Evolutionary conservation across 495 filamentous ascomycete genomes (phyloP), one percentile per base, ranked within the genome.

Genomic region (Daldinia childiae): DNA sequence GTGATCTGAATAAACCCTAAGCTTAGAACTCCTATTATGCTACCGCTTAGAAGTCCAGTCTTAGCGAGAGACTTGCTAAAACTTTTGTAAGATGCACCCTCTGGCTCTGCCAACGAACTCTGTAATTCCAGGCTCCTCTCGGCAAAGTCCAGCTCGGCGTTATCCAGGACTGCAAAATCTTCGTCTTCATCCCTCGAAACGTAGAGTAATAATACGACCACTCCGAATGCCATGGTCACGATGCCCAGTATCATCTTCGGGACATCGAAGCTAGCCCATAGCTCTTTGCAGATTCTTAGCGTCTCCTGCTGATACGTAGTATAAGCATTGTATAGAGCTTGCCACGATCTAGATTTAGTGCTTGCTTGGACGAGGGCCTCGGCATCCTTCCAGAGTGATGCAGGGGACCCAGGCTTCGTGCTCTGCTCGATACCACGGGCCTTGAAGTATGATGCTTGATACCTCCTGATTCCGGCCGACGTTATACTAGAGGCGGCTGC

Each of bases 241-340:
- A 98, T 88, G 19, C 95, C 95, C 52, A 91, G 77, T 9, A 89
- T 65, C 94, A 99, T 99, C 74, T 90, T 92, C 1, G 87, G 83
- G 39, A 97, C 81, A 77, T 98, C 92, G 74, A 98, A 99, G 27
- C 90, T 86, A 11, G 96, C 93, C 95, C 95, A 99, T 26, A 98
- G 84, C 24, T 83, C 83, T 72, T 92, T 92, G 82, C 91, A 98
- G n/a, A 92, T 83, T 36, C 88, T 84, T 30, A 99, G 82, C 14
- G 90, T 96, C 74, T 92, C 89, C 41, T 83, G 80, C 75, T 98
- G 92, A 73, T 96, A 97, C 2, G 83, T 83, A 15, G 87, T 84
- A 72, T 91, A 95, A 1, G 88, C 85, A 3, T 84, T 71, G 74
- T 89, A 92, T 7, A 82, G 62, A 15, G 66, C 58, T 29, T 73